These are phyloP conservation scores for Metschnikowia sp. DNA, from an alignment of 805 yeast species.

Conservation along the genomic window DNA sequence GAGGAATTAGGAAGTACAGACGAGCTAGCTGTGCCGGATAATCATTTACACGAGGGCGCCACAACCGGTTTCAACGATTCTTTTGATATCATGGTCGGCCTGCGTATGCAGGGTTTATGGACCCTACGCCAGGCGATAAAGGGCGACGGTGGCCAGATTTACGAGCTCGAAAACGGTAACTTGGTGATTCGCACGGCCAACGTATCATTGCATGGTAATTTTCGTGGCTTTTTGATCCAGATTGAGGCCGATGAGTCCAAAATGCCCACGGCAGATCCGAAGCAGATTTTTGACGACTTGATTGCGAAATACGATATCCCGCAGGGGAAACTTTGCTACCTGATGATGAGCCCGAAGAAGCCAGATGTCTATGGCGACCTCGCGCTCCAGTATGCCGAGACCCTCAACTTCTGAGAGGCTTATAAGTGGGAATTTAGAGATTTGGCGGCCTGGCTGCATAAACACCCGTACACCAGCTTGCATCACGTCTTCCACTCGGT, in stretches of 20 bases:
- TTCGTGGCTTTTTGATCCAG: constrained; percentile 66
- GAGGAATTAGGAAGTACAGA: constrained; percentile 25
- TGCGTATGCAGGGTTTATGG: constrained; percentile 70
- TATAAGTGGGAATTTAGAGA: neutral
- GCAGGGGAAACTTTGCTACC: constrained; percentile 32
- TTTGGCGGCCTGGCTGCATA: neutral
- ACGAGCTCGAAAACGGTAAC: constrained; percentile 51
- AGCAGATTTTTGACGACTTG: constrained; percentile 24
- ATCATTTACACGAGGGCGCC: constrained; percentile 47
- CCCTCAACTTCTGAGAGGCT: constrained; percentile 30
- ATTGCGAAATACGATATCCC: constrained; percentile 37
- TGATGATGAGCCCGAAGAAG: constrained; percentile 24
- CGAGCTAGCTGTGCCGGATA: constrained; percentile 30
- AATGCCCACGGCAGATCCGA: constrained; percentile 9
- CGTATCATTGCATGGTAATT: constrained; percentile 69
- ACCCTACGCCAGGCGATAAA: constrained; percentile 59
- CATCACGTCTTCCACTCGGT: neutral
- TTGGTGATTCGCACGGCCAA: constrained; percentile 63
- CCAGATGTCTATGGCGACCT: constrained; percentile 38
- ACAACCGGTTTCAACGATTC: constrained; percentile 54
- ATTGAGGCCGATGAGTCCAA: constrained; percentile 35
- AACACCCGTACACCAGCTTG: constrained; percentile 10
- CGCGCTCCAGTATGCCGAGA: constrained; percentile 40
- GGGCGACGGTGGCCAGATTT: constrained; percentile 74
- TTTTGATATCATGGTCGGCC: constrained; percentile 52